Base-by-base conservation (phyloP, 108 stramenopile species). In the Cyclotella baltica region DNA sequence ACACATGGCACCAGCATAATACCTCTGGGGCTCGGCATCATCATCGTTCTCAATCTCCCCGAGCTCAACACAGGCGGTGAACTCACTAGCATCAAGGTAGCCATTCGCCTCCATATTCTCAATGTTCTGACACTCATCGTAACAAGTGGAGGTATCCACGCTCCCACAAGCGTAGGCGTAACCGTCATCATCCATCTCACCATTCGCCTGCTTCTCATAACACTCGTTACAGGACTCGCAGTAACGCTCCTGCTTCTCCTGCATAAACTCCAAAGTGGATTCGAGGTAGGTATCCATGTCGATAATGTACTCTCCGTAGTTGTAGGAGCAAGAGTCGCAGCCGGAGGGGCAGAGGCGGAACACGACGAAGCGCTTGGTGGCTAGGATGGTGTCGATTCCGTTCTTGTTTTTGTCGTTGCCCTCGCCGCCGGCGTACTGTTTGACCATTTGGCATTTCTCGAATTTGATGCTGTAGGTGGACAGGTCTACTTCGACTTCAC, bases 51-150 rank as follows among this genome's bases (percentile, higher is more conserved):
- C 82, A 13, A 73, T 75, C 62, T 84, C 81, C 70, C 89, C 88
- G 71, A 96, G 81, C 75, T 72, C 31, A 52, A 88, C 77, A 53
- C 94, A 96, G 59, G 87, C 79, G 38, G 92, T 50, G 85, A 90
- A 96, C 36, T 90, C 72, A 37, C 89, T 86, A 37, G 94, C 94
- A 81, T 96, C 94, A 56, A 93, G 37, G 88, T 91, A 96, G 20
- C 92, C 92, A 48, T 93, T 96, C 20, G 65, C 88, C 78, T 96
- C 90, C 92, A 96, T 92, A 83, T 96, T 96, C 67, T 90, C 90
- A 67, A 96, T 96, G 89, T 96, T 96, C 74, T 89, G 73, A 72
- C 94, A 96, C 57, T 92, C 92, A 27, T 78, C 80, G 71, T 86
- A 81, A 53, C 94, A 96, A 22, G 88, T 79, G 74, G 76, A 31